phyloP scores from a whole-genome alignment of 2,329 filamentous ascomycete genomes.

The Dactylonectria macrodidyma region DNA sequence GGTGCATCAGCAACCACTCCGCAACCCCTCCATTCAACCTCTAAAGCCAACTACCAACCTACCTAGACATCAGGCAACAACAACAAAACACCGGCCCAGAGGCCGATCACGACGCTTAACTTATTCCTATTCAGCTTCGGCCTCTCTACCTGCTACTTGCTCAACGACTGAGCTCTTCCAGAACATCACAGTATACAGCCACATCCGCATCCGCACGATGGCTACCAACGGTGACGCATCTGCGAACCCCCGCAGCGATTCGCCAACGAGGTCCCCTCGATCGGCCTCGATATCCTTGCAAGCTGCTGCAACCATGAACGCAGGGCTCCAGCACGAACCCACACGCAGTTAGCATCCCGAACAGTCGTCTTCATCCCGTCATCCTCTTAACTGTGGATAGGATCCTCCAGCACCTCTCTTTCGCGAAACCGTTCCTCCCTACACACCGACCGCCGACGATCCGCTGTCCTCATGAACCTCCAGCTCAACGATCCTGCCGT shows the following conservation, averaged over 20 bases:
- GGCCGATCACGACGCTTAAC: background rate
- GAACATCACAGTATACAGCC: background rate
- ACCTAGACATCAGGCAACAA: slow-evolving; percentile 1
- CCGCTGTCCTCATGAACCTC: slow-evolving; percentile 80
- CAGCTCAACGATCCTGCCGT: slow-evolving; percentile 79
- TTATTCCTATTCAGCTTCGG: background rate
- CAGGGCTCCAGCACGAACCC: slow-evolving; percentile 78
- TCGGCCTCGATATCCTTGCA: slow-evolving; percentile 80
- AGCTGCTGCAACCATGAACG: slow-evolving; percentile 84
- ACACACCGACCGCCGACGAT: slow-evolving; percentile 72
- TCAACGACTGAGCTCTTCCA: background rate
- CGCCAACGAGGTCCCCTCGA: slow-evolving; percentile 73
- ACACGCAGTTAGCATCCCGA: slow-evolving; percentile 64
- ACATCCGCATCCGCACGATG: slow-evolving; percentile 40
- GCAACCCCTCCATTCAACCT: slow-evolving; percentile 27
- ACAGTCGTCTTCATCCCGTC: background rate
- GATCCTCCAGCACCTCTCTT: slow-evolving; percentile 68
- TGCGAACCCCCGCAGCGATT: slow-evolving; percentile 55
- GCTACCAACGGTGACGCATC: slow-evolving; percentile 49
- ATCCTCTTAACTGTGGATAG: slow-evolving; percentile 49
- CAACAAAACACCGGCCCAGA: background rate
- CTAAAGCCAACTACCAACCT: slow-evolving; percentile 2
- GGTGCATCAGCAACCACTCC: slow-evolving; percentile 5
- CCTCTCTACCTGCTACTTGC: background rate
- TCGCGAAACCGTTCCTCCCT: slow-evolving; percentile 60